Evolutionary conservation across 2,329 filamentous ascomycete species (phyloP), one percentile per base, ranked within the genome.

Genomic region (Didymellaceae sp.): DNA sequence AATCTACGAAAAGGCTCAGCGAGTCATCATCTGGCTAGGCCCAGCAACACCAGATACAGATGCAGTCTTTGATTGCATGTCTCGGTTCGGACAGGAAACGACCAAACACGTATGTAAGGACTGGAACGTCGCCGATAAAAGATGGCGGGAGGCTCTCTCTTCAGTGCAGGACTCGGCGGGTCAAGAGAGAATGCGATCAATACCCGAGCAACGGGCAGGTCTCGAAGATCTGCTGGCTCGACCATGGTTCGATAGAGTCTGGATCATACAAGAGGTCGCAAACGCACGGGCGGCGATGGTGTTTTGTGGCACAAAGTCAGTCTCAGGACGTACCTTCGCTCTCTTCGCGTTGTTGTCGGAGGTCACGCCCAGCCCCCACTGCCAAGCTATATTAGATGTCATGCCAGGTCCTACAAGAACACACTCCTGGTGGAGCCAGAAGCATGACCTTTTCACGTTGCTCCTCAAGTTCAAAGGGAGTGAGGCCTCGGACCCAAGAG

Each of bases 11-110:
- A 20, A 53, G 18, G 67, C 69, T 3, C 17, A 55, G 10, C 32
- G 45, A 21, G 66, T 70, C 2, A 38, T 68, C 17, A 34, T 68
- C 16, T 71, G 66, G 67, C 40, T 71, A 18, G 68, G 68, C 5
- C 13, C 45, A 31, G 49, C 59, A 16, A 58, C 57, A 6, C 21
- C 21, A 5, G 24, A 55, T 1, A 59, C 55, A 11, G 30, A 57
- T 21, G 1, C 34, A 3, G 5, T 48, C 13, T 54, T 63, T 22
- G 16, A 31, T 10, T 43, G 18, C 18, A 45, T 59, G 14, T 43
- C 31, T 13, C 3, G 8, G 30, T 26, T 61, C 4, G 42, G 52
- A 28, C 13, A 52, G 34, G 24, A 48, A 20, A 26, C 45, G 20
- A 10, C 35, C 5, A 42, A 30, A 11, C 14, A 50, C 8, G n/a